Evolutionary conservation across 2,329 filamentous ascomycete species (phyloP), one percentile per base, ranked within the genome.

Genomic region (Curvularia hawaiiensis): DNA sequence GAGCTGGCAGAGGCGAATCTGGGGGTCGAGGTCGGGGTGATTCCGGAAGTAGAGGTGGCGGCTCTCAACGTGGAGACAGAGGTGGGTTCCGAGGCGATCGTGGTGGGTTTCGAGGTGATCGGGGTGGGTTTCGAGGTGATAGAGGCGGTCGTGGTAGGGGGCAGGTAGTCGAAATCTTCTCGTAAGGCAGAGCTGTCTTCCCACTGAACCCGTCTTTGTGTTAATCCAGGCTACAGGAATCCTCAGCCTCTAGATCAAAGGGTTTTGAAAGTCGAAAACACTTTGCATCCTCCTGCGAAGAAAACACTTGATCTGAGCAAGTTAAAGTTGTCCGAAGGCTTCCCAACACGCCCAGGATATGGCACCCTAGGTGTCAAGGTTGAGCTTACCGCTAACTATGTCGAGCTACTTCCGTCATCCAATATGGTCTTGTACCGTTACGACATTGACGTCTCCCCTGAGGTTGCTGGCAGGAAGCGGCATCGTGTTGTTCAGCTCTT

Each of bases 351-450:
- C 12, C 63, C 63, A 8, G 63, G 60, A 16, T 67, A 62, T 55
- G 63, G 65, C 26, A 65, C 63, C 8, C 41, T 12, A 18, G 63
- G 63, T 14, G 33, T 38, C 22, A 57, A 61, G 22, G 60, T 68
- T 2, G 51, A 58, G 26, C 64, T 68, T 4, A 61, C 54, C 1
- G 60, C 64, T 2, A 68, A 68, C 46, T 68, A 66, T 38, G 56
- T 68, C 18, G 60, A 68, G 49, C 20, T 68, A n/a, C 30, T 63
- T 9, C 57, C 64, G 10, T 45, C 48, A 16, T 58, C 60, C 2
- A 51, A 59, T 6, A 52, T 66, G 47, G 45, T 63, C 1, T 55
- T 68, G 7, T 31, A 68, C 18, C 53, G 53, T 1, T 68, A 68
- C 50, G 50, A 59, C 16, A 48, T 68, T 3, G 31, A 52, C 1